These are phyloP conservation scores for Aureobasidium leucospermi DNA, from an alignment of 2,329 filamentous ascomycete species.

Conservation along the genomic window DNA sequence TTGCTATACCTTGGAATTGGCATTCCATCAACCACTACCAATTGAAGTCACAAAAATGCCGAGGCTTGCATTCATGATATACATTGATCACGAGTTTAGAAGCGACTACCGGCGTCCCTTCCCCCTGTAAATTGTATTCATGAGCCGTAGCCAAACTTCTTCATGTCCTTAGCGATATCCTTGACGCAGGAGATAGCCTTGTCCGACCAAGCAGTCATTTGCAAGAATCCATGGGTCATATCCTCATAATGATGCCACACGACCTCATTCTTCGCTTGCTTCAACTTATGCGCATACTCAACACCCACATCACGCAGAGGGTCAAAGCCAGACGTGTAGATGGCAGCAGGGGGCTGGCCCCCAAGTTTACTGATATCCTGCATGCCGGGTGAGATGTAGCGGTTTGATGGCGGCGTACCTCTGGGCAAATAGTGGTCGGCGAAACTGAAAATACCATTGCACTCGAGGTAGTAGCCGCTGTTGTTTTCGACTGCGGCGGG, in stretches of 20 bases:
- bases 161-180: conserved; percentile 13
- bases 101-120: too few species aligned
- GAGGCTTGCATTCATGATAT: too few species aligned
- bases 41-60: too few species aligned
- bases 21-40: too few species aligned
- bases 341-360: conserved; percentile 22
- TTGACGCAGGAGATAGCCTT: conserved; percentile 12
- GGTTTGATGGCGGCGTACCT: conserved; percentile 20
- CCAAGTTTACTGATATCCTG: conserved; percentile 21
- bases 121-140: neutral
- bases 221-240: conserved; percentile 26
- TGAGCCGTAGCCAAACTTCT: conserved; percentile 3
- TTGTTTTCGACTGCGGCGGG: conserved; percentile 29
- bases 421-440: conserved; percentile 27
- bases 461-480: conserved; percentile 29
- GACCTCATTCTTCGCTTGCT: conserved; percentile 24
- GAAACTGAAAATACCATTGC: conserved; percentile 31
- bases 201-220: conserved; percentile 27
- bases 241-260: conserved; percentile 23
- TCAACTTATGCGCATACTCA: conserved; percentile 25
- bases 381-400: conserved; percentile 28
- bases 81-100: too few species aligned
- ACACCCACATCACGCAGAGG: conserved; percentile 27
- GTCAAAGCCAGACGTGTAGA: conserved; percentile 30
- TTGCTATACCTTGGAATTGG: too few species aligned